These are phyloP conservation scores for Herpetomonas samuelpessoai DNA, from an alignment of 208 protist genomes.

Conservation along the genomic window DNA sequence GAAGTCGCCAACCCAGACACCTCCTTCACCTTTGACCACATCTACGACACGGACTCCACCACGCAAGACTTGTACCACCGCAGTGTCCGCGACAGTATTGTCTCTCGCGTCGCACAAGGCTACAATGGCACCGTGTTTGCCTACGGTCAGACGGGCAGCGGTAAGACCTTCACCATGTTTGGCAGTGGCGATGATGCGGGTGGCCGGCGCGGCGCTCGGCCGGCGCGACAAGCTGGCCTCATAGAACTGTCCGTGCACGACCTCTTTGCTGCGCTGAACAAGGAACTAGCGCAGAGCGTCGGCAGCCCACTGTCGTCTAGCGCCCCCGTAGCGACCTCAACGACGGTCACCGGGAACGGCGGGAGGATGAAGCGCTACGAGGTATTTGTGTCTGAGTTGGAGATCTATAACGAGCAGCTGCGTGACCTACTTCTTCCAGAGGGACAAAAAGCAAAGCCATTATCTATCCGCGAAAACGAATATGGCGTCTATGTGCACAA, in stretches of 20 bases:
- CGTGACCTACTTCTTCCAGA: constrained; percentile 57
- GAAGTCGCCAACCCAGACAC: constrained; percentile 59
- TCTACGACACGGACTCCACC: constrained; percentile 35
- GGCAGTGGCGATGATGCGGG: constrained; percentile 25
- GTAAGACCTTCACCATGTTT: constrained; percentile 86
- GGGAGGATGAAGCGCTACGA: constrained; percentile 10
- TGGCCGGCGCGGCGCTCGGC: neutral
- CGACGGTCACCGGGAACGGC: neutral
- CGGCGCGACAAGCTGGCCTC: constrained; percentile 25
- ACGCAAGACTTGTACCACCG: constrained; percentile 54
- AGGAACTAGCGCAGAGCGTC: constrained; percentile 21
- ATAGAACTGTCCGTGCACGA: constrained; percentile 48
- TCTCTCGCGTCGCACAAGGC: constrained; percentile 60
- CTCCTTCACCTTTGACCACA: constrained; percentile 72
- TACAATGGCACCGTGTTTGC: constrained; percentile 87
- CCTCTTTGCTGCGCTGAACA: constrained; percentile 49
- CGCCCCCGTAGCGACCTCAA: neutral
- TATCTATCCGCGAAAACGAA: constrained; percentile 74
- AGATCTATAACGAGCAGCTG: constrained; percentile 88
- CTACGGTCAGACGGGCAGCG: constrained; percentile 87
- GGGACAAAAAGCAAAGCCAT: constrained; percentile 11
- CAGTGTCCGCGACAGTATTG: constrained; percentile 43
- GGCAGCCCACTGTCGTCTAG: constrained; percentile 1
- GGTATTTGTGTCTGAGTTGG: constrained; percentile 64
- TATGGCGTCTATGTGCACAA: constrained; percentile 86